phyloP scores from a whole-genome alignment of 805 yeast species.

The Candida silvatica region DNA sequence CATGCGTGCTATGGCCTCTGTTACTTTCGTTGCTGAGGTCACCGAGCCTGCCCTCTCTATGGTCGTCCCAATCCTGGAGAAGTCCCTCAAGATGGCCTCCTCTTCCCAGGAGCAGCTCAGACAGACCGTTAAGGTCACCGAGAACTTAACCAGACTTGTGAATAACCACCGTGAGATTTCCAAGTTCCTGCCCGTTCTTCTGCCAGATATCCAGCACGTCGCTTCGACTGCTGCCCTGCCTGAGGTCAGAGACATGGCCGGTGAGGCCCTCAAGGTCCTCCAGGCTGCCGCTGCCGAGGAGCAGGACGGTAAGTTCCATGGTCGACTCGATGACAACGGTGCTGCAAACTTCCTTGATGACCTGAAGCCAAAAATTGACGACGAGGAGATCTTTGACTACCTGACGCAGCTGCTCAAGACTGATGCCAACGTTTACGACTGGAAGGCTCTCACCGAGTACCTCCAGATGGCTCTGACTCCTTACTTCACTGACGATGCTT shows the following conservation, averaged over 20 bases:
- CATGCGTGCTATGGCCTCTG: slow-evolving; percentile 82
- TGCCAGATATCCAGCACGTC: slow-evolving; percentile 90
- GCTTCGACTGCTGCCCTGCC: slow-evolving; percentile 88
- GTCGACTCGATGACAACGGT: slow-evolving; percentile 52
- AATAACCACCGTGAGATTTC: slow-evolving; percentile 91
- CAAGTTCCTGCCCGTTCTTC: slow-evolving; percentile 71
- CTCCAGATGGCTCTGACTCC: slow-evolving; percentile 31
- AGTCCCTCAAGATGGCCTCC: slow-evolving; percentile 79
- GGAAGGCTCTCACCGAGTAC: slow-evolving; percentile 53
- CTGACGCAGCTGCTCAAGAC: slow-evolving; percentile 44
- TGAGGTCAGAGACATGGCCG: slow-evolving; percentile 90
- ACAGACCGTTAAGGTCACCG: slow-evolving; percentile 93
- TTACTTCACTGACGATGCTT: slow-evolving; percentile 24
- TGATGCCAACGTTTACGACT: slow-evolving; percentile 67
- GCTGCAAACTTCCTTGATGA: slow-evolving; percentile 36
- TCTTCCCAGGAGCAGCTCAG: slow-evolving; percentile 94
- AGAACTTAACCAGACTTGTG: slow-evolving; percentile 90
- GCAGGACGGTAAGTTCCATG: slow-evolving; percentile 67
- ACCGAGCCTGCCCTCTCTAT: slow-evolving; percentile 91
- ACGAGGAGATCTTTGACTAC: slow-evolving; percentile 36
- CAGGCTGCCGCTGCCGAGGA: slow-evolving; percentile 65
- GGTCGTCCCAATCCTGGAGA: slow-evolving; percentile 84
- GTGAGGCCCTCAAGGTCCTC: slow-evolving; percentile 75
- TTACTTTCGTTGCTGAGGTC: slow-evolving; percentile 96
- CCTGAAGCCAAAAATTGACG: slow-evolving; percentile 22